Evolutionary conservation across 2,329 filamentous ascomycete genomes (phyloP), one percentile per base, ranked within the genome.

Genomic region (Neopestalotiopsis sp.): DNA sequence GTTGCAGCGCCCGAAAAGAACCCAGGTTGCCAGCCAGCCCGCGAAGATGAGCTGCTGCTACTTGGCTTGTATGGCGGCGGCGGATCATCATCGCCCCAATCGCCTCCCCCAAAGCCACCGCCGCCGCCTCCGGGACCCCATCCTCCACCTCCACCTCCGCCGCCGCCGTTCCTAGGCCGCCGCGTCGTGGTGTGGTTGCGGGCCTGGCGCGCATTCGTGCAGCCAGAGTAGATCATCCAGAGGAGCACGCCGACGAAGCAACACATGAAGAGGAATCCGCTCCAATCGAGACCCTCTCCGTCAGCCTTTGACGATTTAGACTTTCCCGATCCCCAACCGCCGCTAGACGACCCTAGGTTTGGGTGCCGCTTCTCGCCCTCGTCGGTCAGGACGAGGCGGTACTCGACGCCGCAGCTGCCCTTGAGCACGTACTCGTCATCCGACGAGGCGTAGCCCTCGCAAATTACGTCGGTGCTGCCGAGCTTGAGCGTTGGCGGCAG

Each of bases 361-460:
- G 92, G 93, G 78, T 92, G 95, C 73, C 86, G 89, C 74, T 87
- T 81, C 81, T 95, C 90, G 3, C 96, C 96, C 70, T 87, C 84
- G 12, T 91, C 89, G 1, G 95, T 98, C 66, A 98, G 83, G 0
- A 92, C 80, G 6, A 98, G 81, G 14, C 91, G 87, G 80, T 98
- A 98, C 81, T 97, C 94, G 30, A 97, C 95, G 14, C 92, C 96
- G 81, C 95, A 98, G 79, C 93, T 96, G 28, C 96, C 96, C 76
- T 93, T 94, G 67, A 98, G 83, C n/a, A 98, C 88, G 79, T 94
- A 97, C 0, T 90, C 89, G 79, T 98, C 96, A 61, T 95, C 89
- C 0, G 91, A 81, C 14, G 84, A 86, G 69, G 88, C 84, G 81
- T 97, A 98, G 12, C 96, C 95, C 78, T 99, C 95, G 80, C 96